Evolutionary conservation across 2,329 filamentous ascomycete species (phyloP).

Genomic region (Colletotrichum tropicale): DNA sequence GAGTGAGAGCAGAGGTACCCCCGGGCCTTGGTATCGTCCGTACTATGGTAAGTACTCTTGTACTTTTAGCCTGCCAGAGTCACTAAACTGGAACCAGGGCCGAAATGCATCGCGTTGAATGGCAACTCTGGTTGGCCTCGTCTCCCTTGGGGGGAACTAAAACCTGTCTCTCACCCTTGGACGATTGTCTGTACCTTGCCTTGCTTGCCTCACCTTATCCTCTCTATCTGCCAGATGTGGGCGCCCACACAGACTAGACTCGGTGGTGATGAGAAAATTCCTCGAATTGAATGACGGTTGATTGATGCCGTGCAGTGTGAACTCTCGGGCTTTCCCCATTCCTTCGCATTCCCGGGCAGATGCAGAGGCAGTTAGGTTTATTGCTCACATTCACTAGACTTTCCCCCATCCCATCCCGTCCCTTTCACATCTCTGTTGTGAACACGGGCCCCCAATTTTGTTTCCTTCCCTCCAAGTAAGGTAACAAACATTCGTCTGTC

Average conservation of each 20-base stretch:
- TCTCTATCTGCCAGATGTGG: neutral
- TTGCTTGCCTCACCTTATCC: neutral
- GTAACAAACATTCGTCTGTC: neutral
- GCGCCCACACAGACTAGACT: neutral
- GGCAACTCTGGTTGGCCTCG: slow-evolving; percentile 22
- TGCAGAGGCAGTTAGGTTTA: neutral
- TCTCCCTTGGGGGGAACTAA: slow-evolving; percentile 32
- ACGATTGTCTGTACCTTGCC: neutral
- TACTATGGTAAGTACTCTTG: neutral
- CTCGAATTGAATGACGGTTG: neutral
- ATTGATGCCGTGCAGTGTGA: neutral
- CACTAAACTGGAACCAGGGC: slow-evolving; percentile 14
- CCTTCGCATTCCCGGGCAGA: neutral
- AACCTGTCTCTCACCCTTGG: slow-evolving; percentile 27
- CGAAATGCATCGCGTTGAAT: neutral
- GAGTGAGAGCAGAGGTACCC: neutral
- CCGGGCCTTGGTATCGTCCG: neutral
- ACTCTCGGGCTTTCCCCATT: neutral
- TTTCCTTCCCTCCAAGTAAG: neutral
- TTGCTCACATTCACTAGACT: neutral
- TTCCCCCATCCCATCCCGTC: neutral
- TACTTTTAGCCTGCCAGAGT: neutral
- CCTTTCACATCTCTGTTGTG: neutral
- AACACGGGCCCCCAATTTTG: neutral
- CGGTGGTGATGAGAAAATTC: neutral